These are phyloP conservation scores for Ustilago sp. DNA, from an alignment of 1,284 basidiomycete species.

Conservation along the genomic window DNA sequence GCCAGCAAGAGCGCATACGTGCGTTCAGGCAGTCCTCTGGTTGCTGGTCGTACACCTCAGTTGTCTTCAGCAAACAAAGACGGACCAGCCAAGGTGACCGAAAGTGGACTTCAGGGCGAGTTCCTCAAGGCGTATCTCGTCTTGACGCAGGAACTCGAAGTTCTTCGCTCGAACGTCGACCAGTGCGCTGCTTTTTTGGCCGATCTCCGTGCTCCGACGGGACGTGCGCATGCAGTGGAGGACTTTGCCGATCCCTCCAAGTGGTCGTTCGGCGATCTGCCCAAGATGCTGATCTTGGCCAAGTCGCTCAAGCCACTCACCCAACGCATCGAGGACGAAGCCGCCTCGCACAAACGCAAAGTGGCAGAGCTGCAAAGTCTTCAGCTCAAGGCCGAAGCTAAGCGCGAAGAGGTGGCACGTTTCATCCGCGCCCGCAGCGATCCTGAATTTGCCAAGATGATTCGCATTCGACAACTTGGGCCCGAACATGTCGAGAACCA, in stretches of 20 bases:
- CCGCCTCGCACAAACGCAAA: slow-evolving; percentile 62
- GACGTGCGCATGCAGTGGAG: slow-evolving; percentile 36
- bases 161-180: slow-evolving; percentile 42
- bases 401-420: slow-evolving; percentile 70
- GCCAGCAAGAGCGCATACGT: slow-evolving; percentile 3
- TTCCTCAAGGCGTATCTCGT: slow-evolving; percentile 68
- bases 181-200: slow-evolving; percentile 65
- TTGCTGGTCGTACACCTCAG: slow-evolving; percentile 32
- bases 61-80: slow-evolving; percentile 30
- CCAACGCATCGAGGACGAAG: slow-evolving; percentile 33
- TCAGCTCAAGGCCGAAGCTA: slow-evolving; percentile 71
- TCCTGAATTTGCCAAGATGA: slow-evolving; percentile 81
- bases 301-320: slow-evolving; percentile 37
- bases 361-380: slow-evolving; percentile 71
- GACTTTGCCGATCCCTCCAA: slow-evolving; percentile 53
- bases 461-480: slow-evolving; percentile 82
- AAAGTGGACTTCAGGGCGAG: slow-evolving; percentile 63
- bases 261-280: slow-evolving; percentile 71
- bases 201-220: slow-evolving; percentile 57
- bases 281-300: slow-evolving; percentile 57
- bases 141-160: slow-evolving; percentile 69
- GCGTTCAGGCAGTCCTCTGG: slow-evolving; percentile 18
- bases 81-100: slow-evolving; percentile 41
- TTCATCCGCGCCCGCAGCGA: slow-evolving; percentile 82
- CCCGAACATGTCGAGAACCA: slow-evolving; percentile 89